These are phyloP conservation scores for Pichia exigua DNA, from an alignment of 805 yeast genomes.

Conservation along the genomic window DNA sequence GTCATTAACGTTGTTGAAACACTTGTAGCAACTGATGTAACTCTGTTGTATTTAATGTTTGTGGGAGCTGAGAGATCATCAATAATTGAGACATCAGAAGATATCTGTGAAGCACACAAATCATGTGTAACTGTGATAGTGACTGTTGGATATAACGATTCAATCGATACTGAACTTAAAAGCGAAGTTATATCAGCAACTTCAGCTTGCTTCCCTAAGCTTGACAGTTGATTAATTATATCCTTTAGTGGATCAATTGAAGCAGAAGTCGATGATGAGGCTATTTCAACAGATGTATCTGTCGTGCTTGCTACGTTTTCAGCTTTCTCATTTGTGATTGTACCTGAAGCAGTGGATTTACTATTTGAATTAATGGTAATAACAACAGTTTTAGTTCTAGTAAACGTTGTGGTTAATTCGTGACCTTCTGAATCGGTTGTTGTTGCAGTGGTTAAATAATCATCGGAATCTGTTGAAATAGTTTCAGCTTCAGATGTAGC, in stretches of 20 bases:
- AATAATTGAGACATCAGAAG: neutral
- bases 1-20: conserved; percentile 20
- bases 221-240: neutral
- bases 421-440: conserved; percentile 4
- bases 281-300: conserved; percentile 1
- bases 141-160: conserved; percentile 10
- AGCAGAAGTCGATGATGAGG: conserved; percentile 5
- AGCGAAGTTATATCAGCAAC: conserved; percentile 6
- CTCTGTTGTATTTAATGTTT: conserved; percentile 4
- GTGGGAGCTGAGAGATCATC: neutral
- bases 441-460: neutral
- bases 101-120: conserved; percentile 7
- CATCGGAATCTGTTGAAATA: neutral
- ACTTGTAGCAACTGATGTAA: conserved; percentile 9
- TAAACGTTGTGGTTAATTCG: conserved; percentile 1
- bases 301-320: neutral
- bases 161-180: neutral
- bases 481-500: neutral
- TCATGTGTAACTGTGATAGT: conserved; percentile 19
- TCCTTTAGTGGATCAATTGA: conserved; percentile 2
- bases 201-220: conserved; percentile 5
- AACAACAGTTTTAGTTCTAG: conserved; percentile 5
- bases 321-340: neutral
- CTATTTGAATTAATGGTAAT: neutral
- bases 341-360: neutral